Evolutionary conservation across 441 rosid genomes (phyloP).

Genomic region (Cnidoscolus chayamansa): DNA sequence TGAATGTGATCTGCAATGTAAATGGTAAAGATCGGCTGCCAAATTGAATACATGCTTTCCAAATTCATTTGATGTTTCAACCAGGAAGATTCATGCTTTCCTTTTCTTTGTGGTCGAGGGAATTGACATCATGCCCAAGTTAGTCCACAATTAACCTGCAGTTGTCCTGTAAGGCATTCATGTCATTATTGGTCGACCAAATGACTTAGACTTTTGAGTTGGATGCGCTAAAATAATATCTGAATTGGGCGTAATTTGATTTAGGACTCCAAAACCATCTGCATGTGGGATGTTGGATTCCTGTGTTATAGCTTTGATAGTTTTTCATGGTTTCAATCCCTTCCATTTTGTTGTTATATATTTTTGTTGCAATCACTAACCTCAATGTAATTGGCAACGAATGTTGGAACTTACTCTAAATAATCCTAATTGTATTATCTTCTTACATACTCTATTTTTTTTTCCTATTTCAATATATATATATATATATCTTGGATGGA

Average conservation of each 20-base stretch:
- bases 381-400: background rate
- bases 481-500: conserved; percentile 20
- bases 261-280: background rate
- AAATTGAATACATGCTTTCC: background rate
- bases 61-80: conserved; percentile 1
- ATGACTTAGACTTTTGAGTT: background rate
- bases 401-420: background rate
- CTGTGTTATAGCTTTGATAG: conserved; percentile 7
- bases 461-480: background rate
- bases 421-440: background rate
- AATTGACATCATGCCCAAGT: conserved; percentile 1
- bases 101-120: conserved; percentile 4
- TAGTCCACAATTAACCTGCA: background rate
- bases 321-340: background rate
- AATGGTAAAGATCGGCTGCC: conserved; percentile 8
- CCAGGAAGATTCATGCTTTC: background rate
- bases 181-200: background rate
- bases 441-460: conserved; percentile 1
- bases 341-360: background rate
- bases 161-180: background rate
- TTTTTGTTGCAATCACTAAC: background rate
- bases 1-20: conserved; percentile 7
- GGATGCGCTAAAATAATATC: background rate
- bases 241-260: background rate
- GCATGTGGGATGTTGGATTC: background rate